Evolutionary conservation across 1,139 yeast genomes (phyloP).

Genomic region (Taiozyma onychis): DNA sequence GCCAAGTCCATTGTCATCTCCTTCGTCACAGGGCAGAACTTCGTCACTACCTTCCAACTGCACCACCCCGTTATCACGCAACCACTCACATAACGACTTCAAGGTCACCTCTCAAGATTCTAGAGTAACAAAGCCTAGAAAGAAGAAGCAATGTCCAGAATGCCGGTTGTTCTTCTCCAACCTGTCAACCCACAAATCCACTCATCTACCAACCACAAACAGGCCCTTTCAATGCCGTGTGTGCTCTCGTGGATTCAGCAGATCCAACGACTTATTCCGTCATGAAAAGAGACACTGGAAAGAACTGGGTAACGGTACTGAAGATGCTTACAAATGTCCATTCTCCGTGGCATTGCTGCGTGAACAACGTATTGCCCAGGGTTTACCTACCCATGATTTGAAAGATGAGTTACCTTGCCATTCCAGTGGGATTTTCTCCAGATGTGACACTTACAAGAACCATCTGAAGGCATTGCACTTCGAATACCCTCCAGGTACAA

Average conservation of each 20-base stretch:
- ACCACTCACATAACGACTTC: slow-evolving; percentile 2
- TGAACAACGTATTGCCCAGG: background rate
- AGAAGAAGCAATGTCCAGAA: slow-evolving; percentile 80
- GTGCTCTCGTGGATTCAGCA: slow-evolving; percentile 80
- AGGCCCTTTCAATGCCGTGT: slow-evolving; percentile 75
- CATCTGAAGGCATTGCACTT: slow-evolving; percentile 88
- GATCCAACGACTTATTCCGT: slow-evolving; percentile 80
- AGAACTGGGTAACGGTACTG: slow-evolving; percentile 28
- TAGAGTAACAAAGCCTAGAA: slow-evolving; percentile 42
- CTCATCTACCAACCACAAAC: slow-evolving; percentile 67
- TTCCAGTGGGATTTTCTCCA: slow-evolving; percentile 73
- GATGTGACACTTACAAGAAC: slow-evolving; percentile 90
- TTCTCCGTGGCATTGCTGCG: slow-evolving; percentile 21
- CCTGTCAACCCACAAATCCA: slow-evolving; percentile 79
- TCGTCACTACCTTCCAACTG: slow-evolving; percentile 5
- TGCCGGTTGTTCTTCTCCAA: slow-evolving; percentile 74
- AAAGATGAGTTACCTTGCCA: slow-evolving; percentile 44
- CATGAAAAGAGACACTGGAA: slow-evolving; percentile 84
- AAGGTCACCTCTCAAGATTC: slow-evolving; percentile 2
- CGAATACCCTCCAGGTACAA: slow-evolving; percentile 82
- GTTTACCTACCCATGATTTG: background rate
- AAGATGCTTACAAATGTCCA: slow-evolving; percentile 45
- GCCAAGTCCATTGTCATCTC: slow-evolving; percentile 2
- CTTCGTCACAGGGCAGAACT: slow-evolving; percentile 5
- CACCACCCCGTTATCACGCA: background rate